These are phyloP conservation scores for Phellinidium pouzarii DNA, from an alignment of 1,284 basidiomycete genomes.

Conservation along the genomic window DNA sequence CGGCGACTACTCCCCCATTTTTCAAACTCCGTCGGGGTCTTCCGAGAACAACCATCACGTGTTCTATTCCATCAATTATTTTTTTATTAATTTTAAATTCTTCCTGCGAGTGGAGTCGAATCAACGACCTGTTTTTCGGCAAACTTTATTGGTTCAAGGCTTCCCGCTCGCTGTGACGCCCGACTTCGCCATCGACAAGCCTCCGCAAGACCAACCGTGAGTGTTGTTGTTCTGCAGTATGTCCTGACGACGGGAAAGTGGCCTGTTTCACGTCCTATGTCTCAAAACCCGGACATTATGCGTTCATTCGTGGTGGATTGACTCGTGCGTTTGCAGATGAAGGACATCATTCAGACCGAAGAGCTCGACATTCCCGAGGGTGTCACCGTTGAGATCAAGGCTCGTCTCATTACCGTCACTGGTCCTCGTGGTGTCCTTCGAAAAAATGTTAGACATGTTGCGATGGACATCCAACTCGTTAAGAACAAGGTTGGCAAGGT, in stretches of 20 bases:
- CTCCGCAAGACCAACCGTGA: constrained; percentile 15
- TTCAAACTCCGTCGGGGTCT: constrained; percentile 8
- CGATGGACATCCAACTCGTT: constrained; percentile 92
- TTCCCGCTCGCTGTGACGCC: neutral
- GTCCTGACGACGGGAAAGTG: neutral
- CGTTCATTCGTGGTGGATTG: constrained; percentile 11
- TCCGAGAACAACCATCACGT: neutral
- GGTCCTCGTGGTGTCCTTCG: constrained; percentile 86
- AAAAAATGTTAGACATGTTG: constrained; percentile 91
- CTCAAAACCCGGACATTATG: constrained; percentile 8
- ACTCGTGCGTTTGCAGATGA: constrained; percentile 52
- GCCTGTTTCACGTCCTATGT: neutral
- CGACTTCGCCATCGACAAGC: constrained; percentile 2
- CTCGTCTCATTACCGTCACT: constrained; percentile 83
- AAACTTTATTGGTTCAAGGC: neutral
- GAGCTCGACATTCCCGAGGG: constrained; percentile 85
- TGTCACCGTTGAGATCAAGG: constrained; percentile 81
- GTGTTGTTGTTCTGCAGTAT: constrained; percentile 1
- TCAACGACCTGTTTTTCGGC: neutral
- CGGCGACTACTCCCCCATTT: neutral
- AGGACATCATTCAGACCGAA: constrained; percentile 90
- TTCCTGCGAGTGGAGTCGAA: neutral
- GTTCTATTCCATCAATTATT: neutral
- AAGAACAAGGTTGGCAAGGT: constrained; percentile 71
- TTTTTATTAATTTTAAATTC: neutral